Conservation (phyloP, 495 filamentous ascomycete species). For the Annulohypoxylon maeteangense region DNA sequence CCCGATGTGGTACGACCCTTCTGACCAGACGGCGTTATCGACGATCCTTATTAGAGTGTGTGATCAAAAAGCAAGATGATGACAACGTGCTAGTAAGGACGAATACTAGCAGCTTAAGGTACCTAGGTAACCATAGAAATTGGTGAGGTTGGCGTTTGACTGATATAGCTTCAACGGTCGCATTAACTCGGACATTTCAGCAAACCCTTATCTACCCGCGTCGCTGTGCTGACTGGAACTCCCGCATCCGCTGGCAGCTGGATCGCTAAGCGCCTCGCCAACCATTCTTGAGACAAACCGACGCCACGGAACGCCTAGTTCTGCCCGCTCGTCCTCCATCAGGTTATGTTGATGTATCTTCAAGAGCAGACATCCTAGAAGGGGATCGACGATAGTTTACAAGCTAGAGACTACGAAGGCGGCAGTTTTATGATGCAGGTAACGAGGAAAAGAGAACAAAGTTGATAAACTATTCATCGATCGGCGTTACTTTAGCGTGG, state of each 20-base stretch:
- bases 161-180: too few species aligned
- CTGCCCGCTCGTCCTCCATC: background rate
- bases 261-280: background rate
- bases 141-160: too few species aligned
- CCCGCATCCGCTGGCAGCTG: conserved; percentile 9
- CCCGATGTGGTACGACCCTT: too few species aligned
- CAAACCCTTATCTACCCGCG: background rate
- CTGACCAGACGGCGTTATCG: too few species aligned
- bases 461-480: background rate
- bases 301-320: background rate
- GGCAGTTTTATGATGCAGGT: background rate
- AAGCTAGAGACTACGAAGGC: background rate
- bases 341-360: background rate
- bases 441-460: background rate
- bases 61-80: too few species aligned
- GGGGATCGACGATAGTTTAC: background rate
- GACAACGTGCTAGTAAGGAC: too few species aligned
- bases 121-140: too few species aligned
- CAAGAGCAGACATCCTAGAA: background rate
- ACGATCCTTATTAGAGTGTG: too few species aligned
- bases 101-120: too few species aligned
- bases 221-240: conserved; percentile 21
- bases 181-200: background rate
- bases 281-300: background rate
- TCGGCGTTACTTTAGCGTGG: conserved; percentile 12